These are phyloP conservation scores for Solanum hybrid DNA, from an alignment of 305 asterid species.

Conservation along the genomic window DNA sequence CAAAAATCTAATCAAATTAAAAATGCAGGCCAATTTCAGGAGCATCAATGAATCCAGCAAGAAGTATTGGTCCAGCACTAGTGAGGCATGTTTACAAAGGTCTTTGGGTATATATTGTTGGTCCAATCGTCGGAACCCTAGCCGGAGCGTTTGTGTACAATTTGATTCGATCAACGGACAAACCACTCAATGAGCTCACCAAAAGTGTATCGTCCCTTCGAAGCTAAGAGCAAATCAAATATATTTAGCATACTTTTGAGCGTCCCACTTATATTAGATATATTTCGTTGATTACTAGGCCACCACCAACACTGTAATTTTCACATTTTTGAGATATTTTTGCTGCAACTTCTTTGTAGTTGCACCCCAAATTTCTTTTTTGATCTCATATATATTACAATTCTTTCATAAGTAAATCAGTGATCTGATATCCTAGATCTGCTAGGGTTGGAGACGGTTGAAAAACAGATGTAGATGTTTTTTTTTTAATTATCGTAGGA, in stretches of 20 bases:
- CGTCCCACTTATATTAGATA: not conserved
- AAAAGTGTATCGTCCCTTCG: conserved; percentile 9
- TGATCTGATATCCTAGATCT: not conserved
- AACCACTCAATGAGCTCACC: conserved; percentile 32
- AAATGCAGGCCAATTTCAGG: conserved; percentile 72
- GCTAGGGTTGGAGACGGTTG: not conserved
- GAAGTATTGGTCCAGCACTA: conserved; percentile 85
- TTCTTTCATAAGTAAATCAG: not conserved
- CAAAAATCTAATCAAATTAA: not conserved
- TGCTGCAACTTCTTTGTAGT: not conserved
- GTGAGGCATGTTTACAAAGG: conserved; percentile 38
- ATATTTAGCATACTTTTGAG: not conserved
- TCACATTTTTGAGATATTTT: not conserved
- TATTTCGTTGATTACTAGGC: not conserved
- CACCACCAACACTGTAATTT: not conserved
- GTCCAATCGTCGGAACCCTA: conserved; percentile 53
- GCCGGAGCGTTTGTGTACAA: conserved; percentile 50
- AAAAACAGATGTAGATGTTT: not conserved
- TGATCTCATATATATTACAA: not conserved
- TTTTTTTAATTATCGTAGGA: not conserved
- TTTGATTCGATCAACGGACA: conserved; percentile 40
- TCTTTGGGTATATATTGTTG: conserved; percentile 54
- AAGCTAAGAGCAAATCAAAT: not conserved
- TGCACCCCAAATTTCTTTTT: not conserved
- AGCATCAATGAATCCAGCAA: conserved; percentile 87